Conservation (phyloP, 208 protist species). For the Trypanosoma grayi region DNA sequence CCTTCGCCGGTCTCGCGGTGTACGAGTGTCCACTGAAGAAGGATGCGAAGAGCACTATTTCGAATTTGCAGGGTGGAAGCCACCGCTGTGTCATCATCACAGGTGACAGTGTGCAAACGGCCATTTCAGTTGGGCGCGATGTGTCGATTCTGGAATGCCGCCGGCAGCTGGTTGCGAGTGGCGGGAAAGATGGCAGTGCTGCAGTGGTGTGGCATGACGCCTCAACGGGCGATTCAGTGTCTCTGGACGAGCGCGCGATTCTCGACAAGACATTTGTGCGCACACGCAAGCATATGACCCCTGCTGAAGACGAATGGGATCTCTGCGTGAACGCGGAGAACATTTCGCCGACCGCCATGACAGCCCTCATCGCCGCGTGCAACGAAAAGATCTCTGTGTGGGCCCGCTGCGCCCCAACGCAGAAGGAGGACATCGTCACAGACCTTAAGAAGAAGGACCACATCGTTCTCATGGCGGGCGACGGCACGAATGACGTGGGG, state of each 20-base stretch:
- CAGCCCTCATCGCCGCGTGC: conserved; percentile 55
- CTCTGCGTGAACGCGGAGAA: conserved; percentile 84
- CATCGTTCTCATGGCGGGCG: conserved; percentile 92
- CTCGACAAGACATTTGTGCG: conserved; percentile 61
- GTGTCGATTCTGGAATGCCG: conserved; percentile 77
- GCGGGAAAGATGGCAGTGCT: conserved; percentile 18
- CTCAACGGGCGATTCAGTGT: conserved; percentile 34
- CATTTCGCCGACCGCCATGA: conserved; percentile 33
- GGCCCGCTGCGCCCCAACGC: conserved; percentile 86
- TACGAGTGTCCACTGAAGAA: conserved; percentile 95
- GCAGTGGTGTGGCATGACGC: conserved; percentile 69
- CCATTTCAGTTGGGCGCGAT: conserved; percentile 94
- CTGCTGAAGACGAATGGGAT: conserved; percentile 64
- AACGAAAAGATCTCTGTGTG: conserved; percentile 86
- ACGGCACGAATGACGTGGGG: conserved; percentile 98
- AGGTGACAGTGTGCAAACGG: conserved; percentile 97
- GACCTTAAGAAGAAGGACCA: conserved; percentile 84
- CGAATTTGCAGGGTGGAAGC: conserved; percentile 71
- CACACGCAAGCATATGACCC: conserved; percentile 29
- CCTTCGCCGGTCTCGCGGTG: conserved; percentile 96
- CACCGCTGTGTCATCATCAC: conserved; percentile 97
- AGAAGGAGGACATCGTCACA: conserved; percentile 89
- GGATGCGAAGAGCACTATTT: conserved; percentile 86
- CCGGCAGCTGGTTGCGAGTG: conserved; percentile 58
- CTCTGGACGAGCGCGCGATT: conserved; percentile 26